These are phyloP conservation scores for Lipomyces sp. DNA, from an alignment of 805 yeast species.

Conservation along the genomic window DNA sequence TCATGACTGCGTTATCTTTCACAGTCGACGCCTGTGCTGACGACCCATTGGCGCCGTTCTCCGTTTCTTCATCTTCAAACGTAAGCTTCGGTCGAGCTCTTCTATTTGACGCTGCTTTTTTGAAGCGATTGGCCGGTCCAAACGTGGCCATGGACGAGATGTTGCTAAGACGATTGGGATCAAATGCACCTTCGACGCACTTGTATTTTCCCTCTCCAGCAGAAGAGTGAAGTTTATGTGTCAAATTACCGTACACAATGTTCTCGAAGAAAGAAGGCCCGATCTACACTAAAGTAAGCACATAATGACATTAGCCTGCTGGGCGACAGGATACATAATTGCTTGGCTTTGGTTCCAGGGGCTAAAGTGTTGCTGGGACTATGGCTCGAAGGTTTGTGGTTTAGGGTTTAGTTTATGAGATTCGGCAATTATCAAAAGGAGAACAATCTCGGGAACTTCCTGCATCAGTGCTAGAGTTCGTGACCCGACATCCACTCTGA, in stretches of 20 bases:
- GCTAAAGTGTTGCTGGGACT: not conserved
- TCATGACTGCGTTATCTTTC: not conserved
- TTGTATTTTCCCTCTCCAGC: not conserved
- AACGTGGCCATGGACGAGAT: not conserved
- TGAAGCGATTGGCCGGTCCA: slow-evolving; percentile 21
- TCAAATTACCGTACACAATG: too few species aligned
- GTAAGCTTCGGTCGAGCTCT: slow-evolving; percentile 25
- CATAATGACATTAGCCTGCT: too few species aligned
- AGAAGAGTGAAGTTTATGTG: not conserved
- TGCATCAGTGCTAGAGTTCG: not conserved
- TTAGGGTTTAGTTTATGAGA: not conserved
- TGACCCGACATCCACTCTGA: not conserved
- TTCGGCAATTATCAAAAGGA: not conserved
- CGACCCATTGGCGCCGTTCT: not conserved
- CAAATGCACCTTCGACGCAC: not conserved
- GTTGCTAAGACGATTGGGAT: not conserved
- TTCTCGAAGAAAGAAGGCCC: too few species aligned
- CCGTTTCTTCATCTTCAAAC: slow-evolving; percentile 25
- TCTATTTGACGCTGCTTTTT: slow-evolving; percentile 21
- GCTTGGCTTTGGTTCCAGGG: too few species aligned
- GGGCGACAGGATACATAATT: too few species aligned
- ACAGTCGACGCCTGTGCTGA: not conserved
- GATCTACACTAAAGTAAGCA: too few species aligned
- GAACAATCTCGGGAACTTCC: not conserved
- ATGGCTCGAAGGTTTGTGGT: not conserved